These are phyloP conservation scores for Magnaporthiopsis incrustans DNA, from an alignment of 2,329 filamentous ascomycete genomes.

Conservation along the genomic window DNA sequence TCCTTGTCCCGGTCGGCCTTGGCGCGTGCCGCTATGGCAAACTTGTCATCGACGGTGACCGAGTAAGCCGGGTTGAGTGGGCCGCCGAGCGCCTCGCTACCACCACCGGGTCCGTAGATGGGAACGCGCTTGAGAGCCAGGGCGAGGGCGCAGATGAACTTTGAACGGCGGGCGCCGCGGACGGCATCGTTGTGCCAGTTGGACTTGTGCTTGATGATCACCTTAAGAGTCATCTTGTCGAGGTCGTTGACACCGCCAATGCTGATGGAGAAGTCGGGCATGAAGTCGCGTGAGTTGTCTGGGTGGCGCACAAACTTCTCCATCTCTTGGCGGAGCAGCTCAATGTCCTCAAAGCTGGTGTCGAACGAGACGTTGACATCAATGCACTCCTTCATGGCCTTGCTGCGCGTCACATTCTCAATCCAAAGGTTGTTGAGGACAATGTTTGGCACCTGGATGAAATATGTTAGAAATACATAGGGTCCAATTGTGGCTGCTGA, in stretches of 20 bases:
- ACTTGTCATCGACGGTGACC: slow-evolving; percentile 63
- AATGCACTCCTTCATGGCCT: slow-evolving; percentile 82
- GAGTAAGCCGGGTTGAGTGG: slow-evolving; percentile 74
- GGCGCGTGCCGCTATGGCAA: slow-evolving; percentile 56
- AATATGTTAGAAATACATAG: not conserved
- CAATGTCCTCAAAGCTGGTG: slow-evolving; percentile 83
- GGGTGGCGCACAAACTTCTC: slow-evolving; percentile 73
- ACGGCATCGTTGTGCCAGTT: slow-evolving; percentile 86
- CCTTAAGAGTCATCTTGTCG: slow-evolving; percentile 76
- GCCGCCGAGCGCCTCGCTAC: slow-evolving; percentile 50
- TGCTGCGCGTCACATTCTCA: slow-evolving; percentile 86
- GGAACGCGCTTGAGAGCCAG: slow-evolving; percentile 79
- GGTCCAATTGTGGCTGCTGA: not conserved
- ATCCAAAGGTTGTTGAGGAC: slow-evolving; percentile 88
- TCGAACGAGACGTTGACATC: slow-evolving; percentile 76
- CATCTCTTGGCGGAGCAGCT: slow-evolving; percentile 77
- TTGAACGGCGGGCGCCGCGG: slow-evolving; percentile 73
- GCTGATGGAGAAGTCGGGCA: slow-evolving; percentile 71
- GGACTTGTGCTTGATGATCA: slow-evolving; percentile 86
- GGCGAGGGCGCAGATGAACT: slow-evolving; percentile 93
- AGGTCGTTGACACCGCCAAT: slow-evolving; percentile 73
- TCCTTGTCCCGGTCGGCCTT: slow-evolving; percentile 54
- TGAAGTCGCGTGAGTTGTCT: slow-evolving; percentile 87
- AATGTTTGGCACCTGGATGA: slow-evolving; percentile 73
- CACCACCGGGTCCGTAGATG: slow-evolving; percentile 74